These are phyloP conservation scores for Poa annua DNA, from an alignment of 176 grass and related monocot species.

Conservation along the genomic window DNA sequence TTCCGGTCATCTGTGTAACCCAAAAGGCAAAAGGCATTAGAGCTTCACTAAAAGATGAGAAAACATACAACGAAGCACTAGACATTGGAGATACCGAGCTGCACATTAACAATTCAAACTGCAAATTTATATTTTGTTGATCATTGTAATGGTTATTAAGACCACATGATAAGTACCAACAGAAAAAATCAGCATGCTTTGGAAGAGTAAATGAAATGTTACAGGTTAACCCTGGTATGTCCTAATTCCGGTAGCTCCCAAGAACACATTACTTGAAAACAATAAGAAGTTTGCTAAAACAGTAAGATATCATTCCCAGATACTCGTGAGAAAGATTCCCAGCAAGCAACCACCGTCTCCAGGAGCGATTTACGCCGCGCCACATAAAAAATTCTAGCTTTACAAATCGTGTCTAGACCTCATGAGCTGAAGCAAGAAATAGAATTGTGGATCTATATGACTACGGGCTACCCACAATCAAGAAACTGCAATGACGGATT, in stretches of 20 bases:
- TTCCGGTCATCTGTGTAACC: conserved; percentile 67
- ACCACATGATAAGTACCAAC: neutral
- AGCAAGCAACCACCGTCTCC: conserved; percentile 9
- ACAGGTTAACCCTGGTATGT: neutral
- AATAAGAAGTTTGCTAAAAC: neutral
- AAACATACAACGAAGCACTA: neutral
- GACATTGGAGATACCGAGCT: neutral
- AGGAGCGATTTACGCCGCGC: neutral
- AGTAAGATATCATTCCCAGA: neutral
- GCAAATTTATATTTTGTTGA: neutral
- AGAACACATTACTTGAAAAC: neutral
- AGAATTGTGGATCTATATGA: neutral
- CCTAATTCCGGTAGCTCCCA: neutral
- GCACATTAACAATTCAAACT: neutral
- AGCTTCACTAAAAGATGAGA: conserved; percentile 6
- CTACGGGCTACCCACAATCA: neutral
- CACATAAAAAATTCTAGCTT: neutral
- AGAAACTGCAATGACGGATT: neutral
- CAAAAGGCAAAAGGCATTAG: neutral
- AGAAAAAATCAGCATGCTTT: neutral
- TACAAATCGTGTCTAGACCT: neutral
- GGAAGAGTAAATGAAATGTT: conserved; percentile 1
- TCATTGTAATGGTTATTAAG: conserved; percentile 17
- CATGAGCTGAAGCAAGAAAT: neutral
- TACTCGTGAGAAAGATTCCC: neutral